Evolutionary conservation across 23 red algal genomes (phyloP), one percentile per base, ranked within the genome.

Genomic region (Cyanidioschyzon merolae): DNA sequence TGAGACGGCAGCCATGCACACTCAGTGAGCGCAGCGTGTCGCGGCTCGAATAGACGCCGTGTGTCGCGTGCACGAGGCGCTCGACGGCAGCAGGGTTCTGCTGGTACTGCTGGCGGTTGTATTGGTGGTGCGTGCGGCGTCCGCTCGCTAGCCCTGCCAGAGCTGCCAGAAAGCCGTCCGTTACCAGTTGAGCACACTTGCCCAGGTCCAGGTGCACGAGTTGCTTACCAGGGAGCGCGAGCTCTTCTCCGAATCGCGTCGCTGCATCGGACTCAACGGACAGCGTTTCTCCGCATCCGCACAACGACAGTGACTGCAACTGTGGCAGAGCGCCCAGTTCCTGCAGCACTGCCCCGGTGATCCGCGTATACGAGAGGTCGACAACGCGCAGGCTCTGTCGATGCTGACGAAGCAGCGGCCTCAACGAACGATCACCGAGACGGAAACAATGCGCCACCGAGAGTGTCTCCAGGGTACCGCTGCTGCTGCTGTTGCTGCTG

Each of bases 381-480:
- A 68, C 78, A 34, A 25, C 38, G 30, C 59, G 39, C 54, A 71
- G 41, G 39, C 27, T 50, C 30, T 24, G 41, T 41, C 59, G 45
- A 1, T 81, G 36, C 38, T 37, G 21, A 63, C 29, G 0, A 7
- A 68, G 1, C 40, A 58, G 26, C 39, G 50, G 25, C 29, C 78
- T 58, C 32, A 67, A 30, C 78, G 59, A 34, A 34, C 39, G 39
- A 81, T 81, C 38, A 34, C n/a, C 32, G n/a, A 71, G n/a, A 7
- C 63, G 63, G 63, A 71, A 71, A 32, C 63, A 71, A 3, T 35
- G 32, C 12, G 63, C 63, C 12, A 71, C 21, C 12, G 63, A 71
- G n/a, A 71, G 30, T 7, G 76, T 58, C 58, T 78, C 27, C 37
- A 78, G 58, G 76, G 58, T 39, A 39, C 58, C 37, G 37, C 37